Evolutionary conservation across 371 early-diverging fungal species (phyloP), one percentile per base, ranked within the genome.

Genomic region (Zychaea mexicana): DNA sequence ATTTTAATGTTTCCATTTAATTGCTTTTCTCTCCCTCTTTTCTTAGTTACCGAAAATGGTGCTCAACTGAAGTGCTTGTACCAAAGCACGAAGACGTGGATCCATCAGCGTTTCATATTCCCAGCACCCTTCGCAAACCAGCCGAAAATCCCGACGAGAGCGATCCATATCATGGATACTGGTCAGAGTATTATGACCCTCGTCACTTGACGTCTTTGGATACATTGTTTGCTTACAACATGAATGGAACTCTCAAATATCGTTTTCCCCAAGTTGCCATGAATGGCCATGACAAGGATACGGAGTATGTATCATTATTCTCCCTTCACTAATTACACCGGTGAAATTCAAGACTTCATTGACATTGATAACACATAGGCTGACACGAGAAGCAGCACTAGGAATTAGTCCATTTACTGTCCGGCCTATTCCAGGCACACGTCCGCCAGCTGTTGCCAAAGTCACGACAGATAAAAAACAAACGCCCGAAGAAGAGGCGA

Each of bases 131-230:
- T n/a, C 72, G 64, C 7, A 56, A 57, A 49, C 68, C 77, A 30
- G 71, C 73, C 7, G 33, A 31, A 0, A 52, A 75, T 32, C 77
- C 73, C 6, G 72, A 81, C 52, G 75, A 73, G 30, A 64, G 74
- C 32, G 78, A 82, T 64, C 72, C 69, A 0, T 76, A 57, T 69
- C 74, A 70, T 64, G 86, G 84, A 15, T 91, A 91, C 60, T 93
- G 92, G 92, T 79, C 82, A 2, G 94, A 94, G 63, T 92, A 92
- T 66, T 94, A 94, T 70, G 78, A 85, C 13, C 92, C 92, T 13
- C 76, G 82, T 26, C 71, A 84, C 38, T 85, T 90, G 54, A 94
- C 95, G 0, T 85, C 90, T 0, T 83, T 96, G 24, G 88, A 87
- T 33, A 67, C 76, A 13, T 66, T 94, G 17, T 95, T 95, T 76